Percentiles rank a stretch among this genome's conserved stretches.
Conservation (phyloP, 225 moss, liverwort and hornwort genomes). For the Bryoerythrophyllum caledonicum region DNA sequence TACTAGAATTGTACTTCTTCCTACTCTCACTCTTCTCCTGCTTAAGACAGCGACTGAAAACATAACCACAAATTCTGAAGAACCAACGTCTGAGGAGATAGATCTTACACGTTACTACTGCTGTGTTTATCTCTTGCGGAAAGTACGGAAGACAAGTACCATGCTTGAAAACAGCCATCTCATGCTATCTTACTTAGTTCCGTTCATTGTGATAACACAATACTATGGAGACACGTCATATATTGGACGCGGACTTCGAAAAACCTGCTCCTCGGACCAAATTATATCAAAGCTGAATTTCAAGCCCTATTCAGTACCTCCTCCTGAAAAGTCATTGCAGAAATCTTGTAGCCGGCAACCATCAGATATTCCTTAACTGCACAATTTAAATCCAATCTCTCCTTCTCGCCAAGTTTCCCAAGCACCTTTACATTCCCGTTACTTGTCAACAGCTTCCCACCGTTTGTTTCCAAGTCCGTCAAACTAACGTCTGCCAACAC, state of each 20-base stretch:
- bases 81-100: background rate
- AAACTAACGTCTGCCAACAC: slow-evolving; percentile 39
- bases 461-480: slow-evolving; percentile 31
- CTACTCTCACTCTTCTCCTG: background rate
- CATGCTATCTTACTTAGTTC: background rate
- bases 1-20: background rate
- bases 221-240: slow-evolving; percentile 9
- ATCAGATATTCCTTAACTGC: slow-evolving; percentile 91
- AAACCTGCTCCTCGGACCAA: background rate
- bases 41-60: slow-evolving; percentile 2
- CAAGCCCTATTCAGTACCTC: slow-evolving; percentile 51
- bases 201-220: slow-evolving; percentile 7
- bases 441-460: slow-evolving; percentile 30
- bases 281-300: slow-evolving; percentile 5
- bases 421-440: slow-evolving; percentile 53
- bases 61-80: slow-evolving; percentile 14
- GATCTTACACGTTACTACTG: slow-evolving; percentile 3
- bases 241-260: slow-evolving; percentile 16
- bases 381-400: slow-evolving; percentile 78
- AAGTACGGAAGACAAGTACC: slow-evolving; percentile 3
- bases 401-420: slow-evolving; percentile 69
- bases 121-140: background rate
- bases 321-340: slow-evolving; percentile 94
- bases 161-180: slow-evolving; percentile 14
- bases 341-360: slow-evolving; percentile 80